Evolutionary conservation across 495 filamentous ascomycete genomes (phyloP), one percentile per base, ranked within the genome.

Genomic region (Tuber calosporum): DNA sequence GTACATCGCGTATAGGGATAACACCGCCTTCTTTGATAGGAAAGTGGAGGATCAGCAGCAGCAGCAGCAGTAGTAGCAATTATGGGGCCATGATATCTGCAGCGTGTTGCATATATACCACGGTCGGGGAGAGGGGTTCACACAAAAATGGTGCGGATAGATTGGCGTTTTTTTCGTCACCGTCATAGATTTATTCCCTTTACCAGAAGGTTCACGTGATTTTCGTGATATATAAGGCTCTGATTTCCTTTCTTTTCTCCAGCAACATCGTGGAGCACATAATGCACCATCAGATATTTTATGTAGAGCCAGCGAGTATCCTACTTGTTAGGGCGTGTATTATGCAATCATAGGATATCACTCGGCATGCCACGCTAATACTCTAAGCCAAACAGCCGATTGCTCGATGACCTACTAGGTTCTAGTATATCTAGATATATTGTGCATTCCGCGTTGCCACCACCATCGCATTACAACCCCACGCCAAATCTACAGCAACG

Each of bases 1-100:
- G 83, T 97, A 98, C 85, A 91, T 99, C 66, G 94, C 94, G 11
- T 84, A 93, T 77, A 86, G 93, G 72, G 93, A 96, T 83, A 96
- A 94, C 78, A 90, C 97, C 53, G 91, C 92, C 26, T 90, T 96
- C 73, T 90, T 93, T 67, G 83, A 82, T 43, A 80, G 76, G 15
- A 82, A 83, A 38, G 81, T 82, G 38, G 79, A 80, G 66, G 67
- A 66, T 67, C 69, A 78, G 17, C 58, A 74, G 8, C 38, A 20
- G 8, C 67, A 70, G 6, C 68, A 67, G 22, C 36, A 70, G 34
- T 68, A 68, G 66, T 45, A n/a, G 26, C 13, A 62, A 19, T 62
- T 11, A 2, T 34, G 11, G 26, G 26, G 53, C 4, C 15, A 13
- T 17, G 53, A 34, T 30, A 19, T 62, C 53, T 62, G 26, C 48